Conservation (phyloP, 768 basidiomycete species). For the Trametopsis cervina region DNA sequence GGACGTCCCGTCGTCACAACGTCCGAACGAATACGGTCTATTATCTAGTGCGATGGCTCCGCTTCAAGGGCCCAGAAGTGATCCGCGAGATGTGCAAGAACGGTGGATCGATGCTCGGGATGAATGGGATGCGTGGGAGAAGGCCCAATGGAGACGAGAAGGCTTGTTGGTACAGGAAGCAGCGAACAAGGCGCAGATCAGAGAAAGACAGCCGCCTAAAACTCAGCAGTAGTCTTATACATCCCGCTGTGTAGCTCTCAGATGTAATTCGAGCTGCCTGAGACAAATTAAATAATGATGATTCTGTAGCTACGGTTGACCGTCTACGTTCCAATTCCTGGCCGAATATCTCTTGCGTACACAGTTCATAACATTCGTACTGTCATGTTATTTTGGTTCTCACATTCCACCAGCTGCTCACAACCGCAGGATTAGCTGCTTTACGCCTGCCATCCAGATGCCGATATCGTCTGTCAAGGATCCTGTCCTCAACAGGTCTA, state of each 20-base stretch:
- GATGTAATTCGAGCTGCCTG: too few relatives aligned
- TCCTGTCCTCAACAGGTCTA: constrained; percentile 75
- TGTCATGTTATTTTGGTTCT: not conserved
- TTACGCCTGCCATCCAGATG: constrained; percentile 84
- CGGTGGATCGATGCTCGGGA: constrained; percentile 87
- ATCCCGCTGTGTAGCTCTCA: too few relatives aligned
- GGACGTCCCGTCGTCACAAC: constrained; percentile 32
- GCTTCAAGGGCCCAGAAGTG: constrained; percentile 41
- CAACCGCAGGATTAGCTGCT: constrained; percentile 76
- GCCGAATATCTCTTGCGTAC: not conserved
- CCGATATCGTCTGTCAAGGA: constrained; percentile 80
- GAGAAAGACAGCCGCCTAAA: constrained; percentile 8
- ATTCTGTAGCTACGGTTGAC: not conserved
- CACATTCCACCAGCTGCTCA: constrained; percentile 19
- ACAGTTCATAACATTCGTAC: not conserved
- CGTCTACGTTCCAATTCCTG: not conserved
- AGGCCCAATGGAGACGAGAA: constrained; percentile 67
- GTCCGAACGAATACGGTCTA: constrained; percentile 61
- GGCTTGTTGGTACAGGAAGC: constrained; percentile 50
- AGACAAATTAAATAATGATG: not conserved
- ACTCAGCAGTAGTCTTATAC: too few relatives aligned
- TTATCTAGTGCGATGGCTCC: constrained; percentile 60
- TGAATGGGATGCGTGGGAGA: constrained; percentile 78
- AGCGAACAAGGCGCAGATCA: constrained; percentile 21
- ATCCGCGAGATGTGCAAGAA: constrained; percentile 80